Percentiles rank a stretch among this genome's conserved stretches.
Conservation (phyloP, 2,329 filamentous ascomycete genomes). For the Cercospora zeae-maydis region DNA sequence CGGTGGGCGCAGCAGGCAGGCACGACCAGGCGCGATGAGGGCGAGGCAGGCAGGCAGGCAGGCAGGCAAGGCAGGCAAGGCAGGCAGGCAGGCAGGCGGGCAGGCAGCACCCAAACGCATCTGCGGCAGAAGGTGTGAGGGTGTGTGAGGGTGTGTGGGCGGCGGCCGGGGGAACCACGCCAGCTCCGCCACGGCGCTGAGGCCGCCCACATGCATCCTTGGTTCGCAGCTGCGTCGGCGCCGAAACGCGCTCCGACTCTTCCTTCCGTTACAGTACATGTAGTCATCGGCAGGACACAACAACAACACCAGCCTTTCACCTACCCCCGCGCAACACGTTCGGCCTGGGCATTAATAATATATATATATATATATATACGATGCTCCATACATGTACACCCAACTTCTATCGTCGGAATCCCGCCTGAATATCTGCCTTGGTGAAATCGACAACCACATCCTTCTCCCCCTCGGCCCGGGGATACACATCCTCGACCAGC, state of each 20-base stretch:
- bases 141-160: neutral
- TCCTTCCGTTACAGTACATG: too few relatives aligned
- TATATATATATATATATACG: neutral
- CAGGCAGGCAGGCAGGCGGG: too few relatives aligned
- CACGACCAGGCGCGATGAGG: neutral
- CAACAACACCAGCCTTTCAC: neutral
- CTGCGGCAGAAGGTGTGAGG: neutral
- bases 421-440: constrained; percentile 36
- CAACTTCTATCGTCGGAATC: constrained; percentile 30
- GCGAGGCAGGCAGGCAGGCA: too few relatives aligned
- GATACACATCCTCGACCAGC: constrained; percentile 45
- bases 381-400: neutral
- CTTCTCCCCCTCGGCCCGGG: constrained; percentile 38
- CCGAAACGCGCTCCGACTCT: neutral
- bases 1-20: neutral
- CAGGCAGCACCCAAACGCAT: neutral
- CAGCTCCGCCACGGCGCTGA: neutral
- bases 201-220: neutral
- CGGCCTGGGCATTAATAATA: neutral
- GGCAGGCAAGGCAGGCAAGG: neutral
- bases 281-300: neutral
- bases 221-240: neutral
- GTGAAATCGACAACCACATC: constrained; percentile 42
- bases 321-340: too few relatives aligned
- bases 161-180: neutral